Base-by-base conservation (phyloP, 495 filamentous ascomycete species). In the Neurospora sp. region DNA sequence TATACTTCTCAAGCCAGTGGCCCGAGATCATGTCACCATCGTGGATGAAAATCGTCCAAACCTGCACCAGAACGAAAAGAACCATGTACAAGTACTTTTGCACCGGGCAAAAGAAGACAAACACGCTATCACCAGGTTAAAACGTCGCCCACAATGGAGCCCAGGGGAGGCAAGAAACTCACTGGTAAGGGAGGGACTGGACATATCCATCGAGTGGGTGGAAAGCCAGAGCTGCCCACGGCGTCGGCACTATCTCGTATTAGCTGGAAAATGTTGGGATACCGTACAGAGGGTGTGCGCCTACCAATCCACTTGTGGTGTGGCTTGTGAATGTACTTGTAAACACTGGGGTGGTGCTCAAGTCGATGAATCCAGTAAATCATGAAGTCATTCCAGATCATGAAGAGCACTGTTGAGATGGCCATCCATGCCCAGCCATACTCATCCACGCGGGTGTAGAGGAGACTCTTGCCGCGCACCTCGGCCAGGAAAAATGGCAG, bases 331-430 rank as follows among this genome's bases (percentile, higher is more conserved):
- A 77, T 73, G 66, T 75, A 77, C 70, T 77, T 77, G 74, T 77
- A 77, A 35, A 77, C 46, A 70, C 74, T 72, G 35, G 75, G 75
- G 59, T 77, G 75, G 74, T 77, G 75, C 72, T 77, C 75, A 16
- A 77, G 75, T 12, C 75, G 75, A 70, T 77, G 75, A 46, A 77
- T 77, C 75, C 75, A 77, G 71, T 77, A 77, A 46, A 77, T 77
- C 40, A 74, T 23, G 9, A 77, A 69, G 39, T 77, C 75, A 72
- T 77, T 77, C 75, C 75, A 77, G 72, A 75, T 40, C 74, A 75
- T 77, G 74, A 77, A 77, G 5, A 77, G 71, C 35, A 77, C 72
- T 6, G 71, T 71, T 7, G 75, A 77, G 37, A 75, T 46, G 71
- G 42, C 18, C 69, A 77, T 59, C 74, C 74, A 77, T 4, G 71